Percentiles rank a stretch among this genome's conserved stretches.
Conservation (phyloP, 2,329 filamentous ascomycete species). For the Fusarium sp. region DNA sequence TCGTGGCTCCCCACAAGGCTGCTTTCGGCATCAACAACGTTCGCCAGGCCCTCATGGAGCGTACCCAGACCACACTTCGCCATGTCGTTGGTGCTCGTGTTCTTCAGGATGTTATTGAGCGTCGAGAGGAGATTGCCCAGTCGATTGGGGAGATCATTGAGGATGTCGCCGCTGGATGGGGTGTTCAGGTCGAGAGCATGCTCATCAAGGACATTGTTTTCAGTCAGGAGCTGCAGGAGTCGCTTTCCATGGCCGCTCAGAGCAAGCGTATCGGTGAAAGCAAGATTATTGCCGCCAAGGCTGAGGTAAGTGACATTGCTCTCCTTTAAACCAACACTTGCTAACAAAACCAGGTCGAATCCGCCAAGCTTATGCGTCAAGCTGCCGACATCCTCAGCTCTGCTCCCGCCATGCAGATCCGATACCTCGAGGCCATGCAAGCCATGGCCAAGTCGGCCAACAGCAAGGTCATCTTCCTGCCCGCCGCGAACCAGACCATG, state of each 20-base stretch:
- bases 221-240: conserved; percentile 94
- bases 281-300: conserved; percentile 97
- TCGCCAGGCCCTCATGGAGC: conserved; percentile 94
- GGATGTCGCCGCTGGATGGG: conserved; percentile 93
- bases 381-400: conserved; percentile 93
- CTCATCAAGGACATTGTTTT: conserved; percentile 99
- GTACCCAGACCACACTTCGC: conserved; percentile 96
- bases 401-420: conserved; percentile 97
- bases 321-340: neutral
- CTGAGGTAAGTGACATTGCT: conserved; percentile 66
- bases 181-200: conserved; percentile 97
- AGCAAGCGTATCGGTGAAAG: conserved; percentile 98
- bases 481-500: conserved; percentile 70
- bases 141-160: conserved; percentile 98
- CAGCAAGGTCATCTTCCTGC: conserved; percentile 88
- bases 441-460: conserved; percentile 96
- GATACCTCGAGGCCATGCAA: conserved; percentile 98
- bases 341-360: conserved; percentile 73
- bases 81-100: conserved; percentile 97
- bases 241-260: conserved; percentile 97
- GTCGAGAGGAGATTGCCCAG: conserved; percentile 94
- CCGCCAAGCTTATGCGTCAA: conserved; percentile 91
- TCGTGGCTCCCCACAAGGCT: conserved; percentile 93
- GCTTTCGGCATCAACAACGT: conserved; percentile 97
- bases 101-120: conserved; percentile 97